Base-by-base conservation (phyloP, 805 yeast species). In the Candida ficus region DNA sequence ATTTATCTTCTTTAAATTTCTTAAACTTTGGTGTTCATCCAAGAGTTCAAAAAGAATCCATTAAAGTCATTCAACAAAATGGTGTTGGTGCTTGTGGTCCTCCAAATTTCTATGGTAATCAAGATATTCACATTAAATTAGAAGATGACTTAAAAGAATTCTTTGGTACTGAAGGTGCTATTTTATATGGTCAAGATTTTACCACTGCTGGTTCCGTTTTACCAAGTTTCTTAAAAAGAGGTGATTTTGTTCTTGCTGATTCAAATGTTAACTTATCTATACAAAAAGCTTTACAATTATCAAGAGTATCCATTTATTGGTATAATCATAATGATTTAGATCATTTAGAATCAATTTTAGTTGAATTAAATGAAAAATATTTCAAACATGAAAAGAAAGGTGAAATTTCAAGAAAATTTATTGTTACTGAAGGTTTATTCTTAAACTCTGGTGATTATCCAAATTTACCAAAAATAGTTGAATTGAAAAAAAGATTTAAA, bases 31-130 rank as follows among this genome's bases (percentile, higher is more conserved):
- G 81, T 37, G 62, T 63, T 26, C 63, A 74, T 50, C 61, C 63
- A 17, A 58, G 47, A 13, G 68, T 88, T 29, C 66, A 67, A 38
- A 60, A 68, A 17, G 73, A 68, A 11, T 88, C 89, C 5, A 71
- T 75, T 38, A 59, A 67, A 23, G 70, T 78, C 18, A 78, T 93
- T 45, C 68, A 69, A 35, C 69, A 70, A 43, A 78, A 83, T 44
- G 99, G 99, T 58, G 97, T 93, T 38, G 99, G 99, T 48, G 91
- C 97, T 1, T 93, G 99, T 69, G 96, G 98, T 30, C 98, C 99
- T 5, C 95, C 97, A 32, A 95, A 95, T 42, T 93, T 93, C 56
- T 93, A 90, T 61, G 99, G 99, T 46, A 84, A 89, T 45, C 96
- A 89, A 63, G 96, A 89, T 58, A 88, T 81, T 33, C 99, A 93